Percentiles rank a stretch among this genome's conserved stretches.
phyloP scores from a whole-genome alignment of 192 early-diverging fungal genomes.

The Coemansia sp. region DNA sequence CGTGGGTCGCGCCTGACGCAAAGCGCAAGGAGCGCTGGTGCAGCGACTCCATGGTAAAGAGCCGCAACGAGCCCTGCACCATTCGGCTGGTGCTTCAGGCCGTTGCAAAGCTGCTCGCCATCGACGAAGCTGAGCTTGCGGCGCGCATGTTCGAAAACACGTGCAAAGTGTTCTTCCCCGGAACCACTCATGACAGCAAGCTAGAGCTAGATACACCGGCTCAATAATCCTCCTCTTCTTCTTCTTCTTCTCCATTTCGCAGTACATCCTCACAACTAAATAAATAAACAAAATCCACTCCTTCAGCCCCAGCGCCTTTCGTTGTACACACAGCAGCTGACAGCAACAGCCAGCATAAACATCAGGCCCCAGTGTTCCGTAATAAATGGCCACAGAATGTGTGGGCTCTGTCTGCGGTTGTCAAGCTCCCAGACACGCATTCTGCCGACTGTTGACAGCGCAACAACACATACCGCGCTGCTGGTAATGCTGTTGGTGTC shows the following conservation, averaged over 20 bases:
- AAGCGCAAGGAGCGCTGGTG: slow-evolving; percentile 74
- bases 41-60: slow-evolving; percentile 66
- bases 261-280: no score
- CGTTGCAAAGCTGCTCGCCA: slow-evolving; percentile 62
- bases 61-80: slow-evolving; percentile 81
- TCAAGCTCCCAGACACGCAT: slow-evolving; percentile 53
- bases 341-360: slow-evolving; percentile 48
- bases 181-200: slow-evolving; percentile 13
- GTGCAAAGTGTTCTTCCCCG: slow-evolving; percentile 64
- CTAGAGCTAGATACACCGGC: background rate
- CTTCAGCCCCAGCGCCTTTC: slow-evolving; percentile 49
- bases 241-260: no score
- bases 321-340: slow-evolving; percentile 53
- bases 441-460: slow-evolving; percentile 30
- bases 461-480: slow-evolving; percentile 23
- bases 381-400: slow-evolving; percentile 53
- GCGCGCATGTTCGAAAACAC: slow-evolving; percentile 69
- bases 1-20: slow-evolving; percentile 37
- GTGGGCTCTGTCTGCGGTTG: slow-evolving; percentile 42
- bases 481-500: slow-evolving; percentile 4
- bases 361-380: slow-evolving; percentile 55
- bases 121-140: slow-evolving; percentile 59
- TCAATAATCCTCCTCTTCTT: no score
- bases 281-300: background rate
- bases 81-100: slow-evolving; percentile 74